Conservation (phyloP, 1,139 yeast genomes). For the Geotrichum citri-aurantii region DNA sequence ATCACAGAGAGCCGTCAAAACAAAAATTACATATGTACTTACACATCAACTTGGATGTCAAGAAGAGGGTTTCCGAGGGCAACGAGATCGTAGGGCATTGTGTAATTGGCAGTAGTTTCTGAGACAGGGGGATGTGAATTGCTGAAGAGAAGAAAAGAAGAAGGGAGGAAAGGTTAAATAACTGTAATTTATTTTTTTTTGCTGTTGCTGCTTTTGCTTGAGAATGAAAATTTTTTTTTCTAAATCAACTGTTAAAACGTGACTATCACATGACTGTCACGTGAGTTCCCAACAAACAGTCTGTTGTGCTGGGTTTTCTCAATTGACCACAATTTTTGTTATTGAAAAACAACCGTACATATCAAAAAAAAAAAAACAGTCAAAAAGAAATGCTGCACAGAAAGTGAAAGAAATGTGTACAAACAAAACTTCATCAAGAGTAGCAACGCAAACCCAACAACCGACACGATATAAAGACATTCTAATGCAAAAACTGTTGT, state of each 20-base stretch:
- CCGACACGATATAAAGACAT: too few species aligned
- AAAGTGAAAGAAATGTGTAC: too few species aligned
- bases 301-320: not conserved
- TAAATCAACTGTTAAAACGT: not conserved
- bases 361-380: too few species aligned
- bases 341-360: too few species aligned
- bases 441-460: too few species aligned
- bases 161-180: not conserved
- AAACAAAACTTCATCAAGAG: too few species aligned
- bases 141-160: not conserved
- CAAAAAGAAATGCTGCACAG: too few species aligned
- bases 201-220: too few species aligned
- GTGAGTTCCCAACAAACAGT: not conserved
- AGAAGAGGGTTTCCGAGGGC: conserved; percentile 77
- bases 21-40: conserved; percentile 13
- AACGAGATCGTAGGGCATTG: conserved; percentile 52
- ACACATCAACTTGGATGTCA: conserved; percentile 79
- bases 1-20: conserved; percentile 1
- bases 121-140: not conserved
- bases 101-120: conserved; percentile 7
- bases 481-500: too few species aligned
- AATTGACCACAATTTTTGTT: too few species aligned
- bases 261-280: not conserved
- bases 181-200: not conserved
- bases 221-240: too few species aligned